phyloP scores from a whole-genome alignment of 495 filamentous ascomycete species.

The Aspergillus panamensis region DNA sequence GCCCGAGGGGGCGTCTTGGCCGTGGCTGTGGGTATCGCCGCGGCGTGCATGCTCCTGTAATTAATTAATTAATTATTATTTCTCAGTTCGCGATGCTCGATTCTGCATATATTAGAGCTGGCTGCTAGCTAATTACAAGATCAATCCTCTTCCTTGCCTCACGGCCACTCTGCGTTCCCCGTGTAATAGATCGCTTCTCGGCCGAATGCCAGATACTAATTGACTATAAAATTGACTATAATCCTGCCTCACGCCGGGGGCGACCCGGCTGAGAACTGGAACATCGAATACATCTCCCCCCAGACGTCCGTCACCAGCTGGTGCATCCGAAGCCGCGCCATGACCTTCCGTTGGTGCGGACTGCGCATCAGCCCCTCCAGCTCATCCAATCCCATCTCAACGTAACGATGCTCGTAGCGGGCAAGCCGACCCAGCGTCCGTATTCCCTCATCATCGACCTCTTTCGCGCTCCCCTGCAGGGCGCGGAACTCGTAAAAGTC shows the following conservation, averaged over 20 bases:
- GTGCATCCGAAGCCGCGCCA: background rate
- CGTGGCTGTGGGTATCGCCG: background rate
- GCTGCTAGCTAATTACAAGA: background rate
- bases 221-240: background rate
- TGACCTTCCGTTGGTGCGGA: background rate
- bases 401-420: background rate
- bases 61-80: background rate
- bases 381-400: background rate
- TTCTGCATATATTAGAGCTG: background rate
- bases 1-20: background rate
- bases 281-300: background rate
- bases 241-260: too few relatives aligned
- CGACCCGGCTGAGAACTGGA: background rate
- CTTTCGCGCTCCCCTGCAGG: background rate
- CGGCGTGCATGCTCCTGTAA: background rate
- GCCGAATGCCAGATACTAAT: background rate
- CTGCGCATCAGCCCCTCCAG: background rate
- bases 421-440: background rate
- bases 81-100: background rate
- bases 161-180: too few relatives aligned
- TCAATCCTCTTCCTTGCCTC: background rate
- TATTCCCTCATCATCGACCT: background rate
- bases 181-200: background rate
- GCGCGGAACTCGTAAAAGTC: background rate
- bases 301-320: background rate